Base-by-base conservation (phyloP, 495 filamentous ascomycete species). In the Penicillium fimorum region DNA sequence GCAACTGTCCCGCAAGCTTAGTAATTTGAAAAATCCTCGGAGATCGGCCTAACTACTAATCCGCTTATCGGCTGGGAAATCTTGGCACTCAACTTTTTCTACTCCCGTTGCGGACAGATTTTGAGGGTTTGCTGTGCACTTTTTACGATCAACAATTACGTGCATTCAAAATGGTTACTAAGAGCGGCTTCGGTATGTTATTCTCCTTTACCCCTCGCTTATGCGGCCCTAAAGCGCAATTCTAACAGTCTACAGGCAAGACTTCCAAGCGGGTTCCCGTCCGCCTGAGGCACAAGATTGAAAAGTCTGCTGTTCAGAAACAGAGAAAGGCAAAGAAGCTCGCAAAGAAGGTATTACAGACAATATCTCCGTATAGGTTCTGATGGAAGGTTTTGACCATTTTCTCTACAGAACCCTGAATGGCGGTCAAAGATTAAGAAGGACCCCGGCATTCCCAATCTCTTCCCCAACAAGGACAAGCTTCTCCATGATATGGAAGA, bases 391-490 rank as follows among this genome's bases (percentile, higher is more conserved):
- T 61, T 41, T 55, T 60, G 22, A 57, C 17, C 41, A 48, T 44
- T 35, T 48, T 51, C 63, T 60, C 45, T 27, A 48, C 61, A 87
- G 85, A 95, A 97, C 72, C 95, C 95, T 18, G 83, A 96, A 87
- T 96, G 93, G 87, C 83, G 86, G 56, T 93, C 89, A 60, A 87
- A 89, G 70, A 70, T 96, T 55, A 97, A 96, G 84, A 97, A 97
- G 75, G 93, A 96, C 69, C 91, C 92, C 37, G 93, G 93, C 55
- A 97, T 98, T 50, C 94, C 94, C 47, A 98, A 96, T 67, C 81
- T 96, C 25, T 98, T 96, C 76, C 94, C 94, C 12, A 96, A 92
- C 82, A 98, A 98, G 76, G 95, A 97, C 66, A 90, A 88, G 76
- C 82, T 98, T 18, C 80, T 98, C 42, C 83, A 90, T 27, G 90